Base-by-base conservation (phyloP, 768 basidiomycete genomes). In the Collybiopsis luxurians region DNA sequence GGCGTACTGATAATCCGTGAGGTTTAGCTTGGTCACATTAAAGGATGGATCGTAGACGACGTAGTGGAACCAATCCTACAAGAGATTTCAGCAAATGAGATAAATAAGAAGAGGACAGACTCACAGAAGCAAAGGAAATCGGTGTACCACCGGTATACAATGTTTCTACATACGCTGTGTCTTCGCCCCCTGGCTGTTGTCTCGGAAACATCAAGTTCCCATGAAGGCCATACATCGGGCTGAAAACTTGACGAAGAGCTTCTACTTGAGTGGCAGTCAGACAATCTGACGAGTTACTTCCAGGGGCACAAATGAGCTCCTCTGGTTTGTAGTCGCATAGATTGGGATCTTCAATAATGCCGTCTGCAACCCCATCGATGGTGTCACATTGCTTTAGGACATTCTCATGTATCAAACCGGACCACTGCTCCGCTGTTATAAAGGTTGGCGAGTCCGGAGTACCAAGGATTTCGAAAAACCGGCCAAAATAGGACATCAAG, bases 301-400 rank as follows among this genome's bases (percentile, higher is more conserved):
- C 31, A 5, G 53, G 36, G 17, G 28, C 13, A 38, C 63, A 64
- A 2, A 60, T 52, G 27, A 64, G 40, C 10, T 53, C 48, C 26
- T 63, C 60, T 3, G 62, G 62, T 6, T 49, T 52, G 40, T 63
- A 65, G 43, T 57, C 53, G 50, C 64, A 65, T 24, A 50, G 42
- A 31, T 60, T 52, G 9, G 64, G 64, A 43, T 65, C 62, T 13
- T 56, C 56, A 15, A 65, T 57, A 17, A 65, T 49, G n/a, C 60
- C 59, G 53, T 65, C 64, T 17, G 39, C 38, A 15, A 60, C 49
- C 10, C 64, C 64, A 46, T 65, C 64, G n/a, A 65, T 36, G 1
- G 34, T 53, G 40, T 65, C 64, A 50, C 64, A 65, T 34, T 65
- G 64, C 24, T 59, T 60, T 31, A 65, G 39, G 15, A 61, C 59